Percentiles rank a stretch among this genome's conserved stretches.
Evolutionary conservation across 2,329 filamentous ascomycete species (phyloP).

Genomic region (Microcyclospora pomicola): DNA sequence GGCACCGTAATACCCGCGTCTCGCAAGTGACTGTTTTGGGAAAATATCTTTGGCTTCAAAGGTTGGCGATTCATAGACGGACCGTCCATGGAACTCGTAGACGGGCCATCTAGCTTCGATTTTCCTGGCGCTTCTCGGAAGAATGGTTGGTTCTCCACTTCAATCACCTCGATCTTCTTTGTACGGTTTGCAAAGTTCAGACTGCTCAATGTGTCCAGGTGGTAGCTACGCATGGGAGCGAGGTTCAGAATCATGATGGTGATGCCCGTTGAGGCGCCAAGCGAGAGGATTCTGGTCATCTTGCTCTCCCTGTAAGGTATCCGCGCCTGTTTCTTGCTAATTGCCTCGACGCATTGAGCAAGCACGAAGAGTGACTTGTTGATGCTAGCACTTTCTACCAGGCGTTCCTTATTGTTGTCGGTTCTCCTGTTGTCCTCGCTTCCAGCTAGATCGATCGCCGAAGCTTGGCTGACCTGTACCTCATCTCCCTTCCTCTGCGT

Average conservation of each 20-base stretch:
- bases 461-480: constrained; percentile 66
- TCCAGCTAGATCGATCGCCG: constrained; percentile 86
- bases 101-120: constrained; percentile 24
- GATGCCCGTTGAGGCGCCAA: constrained; percentile 89
- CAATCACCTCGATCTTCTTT: constrained; percentile 89
- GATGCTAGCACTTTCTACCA: constrained; percentile 92
- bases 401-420: constrained; percentile 79
- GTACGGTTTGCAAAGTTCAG: constrained; percentile 90
- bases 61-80: constrained; percentile 51
- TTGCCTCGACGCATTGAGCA: constrained; percentile 90
- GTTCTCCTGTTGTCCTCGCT: constrained; percentile 92
- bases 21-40: constrained; percentile 51
- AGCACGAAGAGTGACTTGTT: constrained; percentile 95
- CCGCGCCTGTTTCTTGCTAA: constrained; percentile 57
- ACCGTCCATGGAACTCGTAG: constrained; percentile 20
- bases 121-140: constrained; percentile 35
- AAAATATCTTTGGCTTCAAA: constrained; percentile 59
- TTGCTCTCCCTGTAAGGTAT: constrained; percentile 93
- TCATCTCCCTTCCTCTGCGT: constrained; percentile 58
- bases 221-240: constrained; percentile 79
- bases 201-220: constrained; percentile 84
- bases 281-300: constrained; percentile 85
- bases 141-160: constrained; percentile 89
- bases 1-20: constrained; percentile 35
- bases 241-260: constrained; percentile 96